Evolutionary conservation across 73 alveolate genomes (phyloP), one percentile per base, ranked within the genome.

Genomic region (Effrenium voratum): DNA sequence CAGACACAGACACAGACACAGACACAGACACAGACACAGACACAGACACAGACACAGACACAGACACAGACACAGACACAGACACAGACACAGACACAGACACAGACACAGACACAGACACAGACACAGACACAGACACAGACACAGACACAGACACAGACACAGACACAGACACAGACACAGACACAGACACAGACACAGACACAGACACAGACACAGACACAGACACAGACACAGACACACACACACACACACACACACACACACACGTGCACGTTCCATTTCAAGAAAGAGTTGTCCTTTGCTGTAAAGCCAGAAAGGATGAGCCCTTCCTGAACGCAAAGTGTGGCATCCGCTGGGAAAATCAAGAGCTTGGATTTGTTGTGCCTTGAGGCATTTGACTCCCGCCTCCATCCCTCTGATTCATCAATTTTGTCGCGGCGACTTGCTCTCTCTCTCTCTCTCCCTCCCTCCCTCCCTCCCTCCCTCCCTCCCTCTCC

Each of bases 21-120:
- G 80, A 66, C 43, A 66, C 44, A 66, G 80, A 66, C 43, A 66
- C 40, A 66, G 80, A 66, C 80, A 66, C 40, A 66, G 80, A 66
- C 43, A 66, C 44, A 66, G 80, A 66, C 43, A 66, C 40, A 66
- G 43, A 66, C 43, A 66, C 44, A 66, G 80, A 66, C 80, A 66
- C 40, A 66, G 43, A 66, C 43, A 66, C 10, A 52, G 28, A 52
- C 66, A 52, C 66, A 52, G 28, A 52, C 66, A 52, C 66, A 52
- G 28, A 52, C 66, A 52, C 66, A 10, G 28, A 52, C 66, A 52
- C 66, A 52, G 28, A 19, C 66, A 66, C 80, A 66, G 40, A 66
- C 66, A 19, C 66, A 52, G 28, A 52, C 66, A 52, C 66, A 19
- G 28, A 52, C 66, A 52, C 66, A 52, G 28, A 19, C 66, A 52